Evolutionary conservation across 352 stramenopile genomes (phyloP).

Genomic region (Phytopythium litorale): DNA sequence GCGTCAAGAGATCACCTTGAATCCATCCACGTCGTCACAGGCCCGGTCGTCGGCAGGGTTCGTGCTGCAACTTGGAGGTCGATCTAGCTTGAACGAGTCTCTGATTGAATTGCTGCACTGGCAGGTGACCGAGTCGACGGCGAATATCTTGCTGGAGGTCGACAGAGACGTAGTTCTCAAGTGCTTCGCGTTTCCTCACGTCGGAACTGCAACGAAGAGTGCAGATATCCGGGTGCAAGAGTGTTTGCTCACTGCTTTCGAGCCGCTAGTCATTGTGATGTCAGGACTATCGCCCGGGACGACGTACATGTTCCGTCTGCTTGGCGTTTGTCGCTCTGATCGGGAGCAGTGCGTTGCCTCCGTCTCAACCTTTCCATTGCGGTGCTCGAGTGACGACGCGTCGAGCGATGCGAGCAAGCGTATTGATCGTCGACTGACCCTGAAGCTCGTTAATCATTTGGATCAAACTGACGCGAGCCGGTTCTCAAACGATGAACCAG

Average conservation of each 20-base stretch:
- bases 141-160: slow-evolving; percentile 39
- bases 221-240: slow-evolving; percentile 3
- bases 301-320: slow-evolving; percentile 36
- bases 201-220: neutral
- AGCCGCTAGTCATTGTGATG: slow-evolving; percentile 18
- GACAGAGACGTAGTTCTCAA: slow-evolving; percentile 18
- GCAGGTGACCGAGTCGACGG: slow-evolving; percentile 16
- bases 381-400: neutral
- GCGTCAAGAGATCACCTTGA: slow-evolving; percentile 11
- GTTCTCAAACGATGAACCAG: neutral
- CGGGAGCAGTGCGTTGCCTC: slow-evolving; percentile 11
- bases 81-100: neutral
- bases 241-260: slow-evolving; percentile 9
- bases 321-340: slow-evolving; percentile 31
- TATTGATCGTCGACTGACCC: neutral
- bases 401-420: neutral
- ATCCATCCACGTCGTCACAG: slow-evolving; percentile 26
- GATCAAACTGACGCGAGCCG: neutral
- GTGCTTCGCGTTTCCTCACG: slow-evolving; percentile 31
- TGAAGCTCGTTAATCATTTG: neutral
- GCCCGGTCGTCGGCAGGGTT: slow-evolving; percentile 14
- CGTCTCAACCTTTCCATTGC: neutral
- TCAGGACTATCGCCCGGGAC: slow-evolving; percentile 17
- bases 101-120: neutral
- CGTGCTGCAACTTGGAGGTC: neutral